phyloP scores from a whole-genome alignment of 2,329 filamentous ascomycete species.

The Falciphora oryzae region DNA sequence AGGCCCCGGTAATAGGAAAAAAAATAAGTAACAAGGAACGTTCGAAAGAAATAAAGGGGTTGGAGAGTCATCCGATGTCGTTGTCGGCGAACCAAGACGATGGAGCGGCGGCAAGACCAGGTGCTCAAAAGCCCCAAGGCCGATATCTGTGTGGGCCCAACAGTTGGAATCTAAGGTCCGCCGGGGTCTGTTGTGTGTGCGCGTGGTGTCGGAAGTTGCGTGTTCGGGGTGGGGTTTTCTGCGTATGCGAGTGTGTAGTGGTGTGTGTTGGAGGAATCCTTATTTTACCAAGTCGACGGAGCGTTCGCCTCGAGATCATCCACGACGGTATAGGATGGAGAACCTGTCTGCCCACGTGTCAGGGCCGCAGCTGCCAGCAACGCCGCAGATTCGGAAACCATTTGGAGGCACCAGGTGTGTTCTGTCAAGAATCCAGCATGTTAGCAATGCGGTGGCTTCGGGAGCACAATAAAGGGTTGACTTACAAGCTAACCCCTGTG shows the following conservation, averaged over 20 bases:
- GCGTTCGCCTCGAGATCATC: background rate
- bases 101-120: background rate
- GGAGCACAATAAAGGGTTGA: background rate
- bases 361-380: slow-evolving; percentile 70
- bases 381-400: slow-evolving; percentile 82
- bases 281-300: background rate
- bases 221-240: background rate
- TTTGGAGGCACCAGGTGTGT: slow-evolving; percentile 83
- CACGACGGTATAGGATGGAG: slow-evolving; percentile 52
- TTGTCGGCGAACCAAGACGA: background rate
- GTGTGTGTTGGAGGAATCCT: background rate
- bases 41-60: background rate
- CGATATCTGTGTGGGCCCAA: background rate
- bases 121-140: too few species aligned
- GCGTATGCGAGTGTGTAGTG: background rate
- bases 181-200: background rate
- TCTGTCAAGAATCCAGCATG: slow-evolving; percentile 38
- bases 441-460: slow-evolving; percentile 18
- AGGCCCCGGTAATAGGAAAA: background rate
- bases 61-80: background rate
- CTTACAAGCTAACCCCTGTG: slow-evolving; percentile 56
- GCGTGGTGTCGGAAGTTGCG: background rate
- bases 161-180: background rate
- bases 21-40: background rate
- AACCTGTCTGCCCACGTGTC: slow-evolving; percentile 75